Base-by-base conservation (phyloP, 1,139 yeast genomes). In the Meyerozyma elateridarum region DNA sequence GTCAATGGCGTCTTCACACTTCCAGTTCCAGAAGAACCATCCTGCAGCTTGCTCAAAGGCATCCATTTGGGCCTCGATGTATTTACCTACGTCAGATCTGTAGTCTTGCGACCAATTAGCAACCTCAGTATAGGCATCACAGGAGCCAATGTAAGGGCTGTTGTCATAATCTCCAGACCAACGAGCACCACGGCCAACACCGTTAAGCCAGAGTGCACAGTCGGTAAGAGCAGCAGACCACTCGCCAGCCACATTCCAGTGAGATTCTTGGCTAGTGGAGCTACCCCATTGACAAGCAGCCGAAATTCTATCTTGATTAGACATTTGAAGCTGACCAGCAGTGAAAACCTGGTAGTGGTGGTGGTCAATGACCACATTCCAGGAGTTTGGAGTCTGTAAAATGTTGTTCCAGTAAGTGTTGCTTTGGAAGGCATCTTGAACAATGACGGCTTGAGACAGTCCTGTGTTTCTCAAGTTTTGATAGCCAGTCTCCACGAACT, bases 171-270 rank as follows among this genome's bases (percentile, higher is more conserved):
- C 64, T 16, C 87, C 94, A 32, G 85, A 88, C 61, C 73, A 88
- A 49, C 97, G 76, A 16, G 96, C 80, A 32, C 96, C 96, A 35
- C 79, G 67, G 29, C 87, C 85, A 25, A 85, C 94, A 47, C 97
- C 97, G 49, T 91, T 91, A 39, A 91, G 65, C 95, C 95, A 85
- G 39, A 70, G 70, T 15, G 94, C 79, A 66, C 98, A 91, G 60
- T 91, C 97, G 8, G 96, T 87, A 45, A 89, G 67, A 1, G 97
- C 96, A 13, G 93, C 96, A 19, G 93, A 73, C 83, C 91, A 91
- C 65, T 91, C 98, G 39, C 97, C 97, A 36, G 76, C 70, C 20
- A 89, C 73, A 36, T 76, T 73, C 85, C 94, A 83, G 57, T 81
- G 81, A 48, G 59, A 52, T 54, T 85, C 95, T 25, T 55, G 41